Base-by-base conservation (phyloP, 2,329 filamentous ascomycete genomes). In the Anthostomella pinea region DNA sequence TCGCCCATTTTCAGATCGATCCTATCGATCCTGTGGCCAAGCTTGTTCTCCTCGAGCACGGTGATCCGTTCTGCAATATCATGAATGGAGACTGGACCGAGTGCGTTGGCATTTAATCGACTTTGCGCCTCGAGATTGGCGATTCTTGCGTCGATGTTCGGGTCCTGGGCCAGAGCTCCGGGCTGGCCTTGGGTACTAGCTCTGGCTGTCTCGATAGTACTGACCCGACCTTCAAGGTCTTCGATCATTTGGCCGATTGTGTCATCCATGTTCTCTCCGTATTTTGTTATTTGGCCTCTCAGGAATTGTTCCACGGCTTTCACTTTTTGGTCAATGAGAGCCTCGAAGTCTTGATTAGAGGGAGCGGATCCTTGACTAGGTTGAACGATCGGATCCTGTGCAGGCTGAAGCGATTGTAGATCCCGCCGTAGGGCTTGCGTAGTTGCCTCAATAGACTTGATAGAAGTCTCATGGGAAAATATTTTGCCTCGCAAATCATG, bases 401-500 rank as follows among this genome's bases (percentile, higher is more conserved):
- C n/a, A n/a, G 6, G 17, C 11, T 27, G 9, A 15, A 27, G 25
- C 7, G 6, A 27, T 15, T 15, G 25, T 10, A 33, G 11, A 11
- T 26, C 31, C 19, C 11, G 20, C 9, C 15, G 10, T 15, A 33
- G 14, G 11, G 6, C 13, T 24, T 33, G 20, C 3, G 14, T 25
- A 11, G n/a, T 20, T 7, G 13, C 14, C 15, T 39, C 34, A 7
- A 45, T 23, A 11, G 44, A 45, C 17, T 28, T 19, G 5, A 30
- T 25, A 2, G 14, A n/a, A 18, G 26, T 41, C 11, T 46, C 39
- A 15, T 38, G 29, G 8, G 34, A 26, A 10, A 43, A 13, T 17
- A 50, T 30, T 18, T 39, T 48, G 8, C 34, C 35, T 20, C 38
- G 37, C 14, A 48, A 38, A 24, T 50, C 42, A 19, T 48, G 40